Percentiles rank a stretch among this genome's conserved stretches.
Conservation (phyloP, 1,284 basidiomycete genomes). For the Acaromyces ingoldii region DNA sequence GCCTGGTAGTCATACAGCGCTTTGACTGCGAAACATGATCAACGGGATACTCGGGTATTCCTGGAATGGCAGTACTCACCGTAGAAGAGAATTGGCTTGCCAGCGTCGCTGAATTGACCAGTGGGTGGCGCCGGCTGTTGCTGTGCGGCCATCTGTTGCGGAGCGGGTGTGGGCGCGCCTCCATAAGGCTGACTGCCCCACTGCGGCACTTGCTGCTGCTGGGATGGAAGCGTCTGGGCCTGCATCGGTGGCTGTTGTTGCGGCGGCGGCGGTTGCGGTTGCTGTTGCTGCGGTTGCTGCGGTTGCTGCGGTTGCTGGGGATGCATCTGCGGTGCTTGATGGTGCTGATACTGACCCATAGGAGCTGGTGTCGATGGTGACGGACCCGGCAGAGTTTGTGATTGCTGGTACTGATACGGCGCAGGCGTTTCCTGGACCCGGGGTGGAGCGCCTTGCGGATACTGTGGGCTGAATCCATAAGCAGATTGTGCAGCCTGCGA, state of each 20-base stretch:
- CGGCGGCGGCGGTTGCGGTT: constrained; percentile 7
- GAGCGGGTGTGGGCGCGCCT: constrained; percentile 17
- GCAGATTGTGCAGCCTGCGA: too few species aligned
- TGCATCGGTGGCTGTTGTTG: constrained; percentile 15
- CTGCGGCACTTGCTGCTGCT: constrained; percentile 16
- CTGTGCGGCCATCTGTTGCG: constrained; percentile 50
- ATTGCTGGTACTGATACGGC: too few species aligned
- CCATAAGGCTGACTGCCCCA: not conserved
- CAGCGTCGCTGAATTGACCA: constrained; percentile 70
- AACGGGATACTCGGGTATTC: too few species aligned
- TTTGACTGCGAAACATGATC: too few species aligned
- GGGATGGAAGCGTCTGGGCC: constrained; percentile 12
- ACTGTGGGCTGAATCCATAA: too few species aligned
- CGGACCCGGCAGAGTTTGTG: too few species aligned
- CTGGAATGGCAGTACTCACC: too few species aligned
- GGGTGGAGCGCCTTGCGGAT: too few species aligned
- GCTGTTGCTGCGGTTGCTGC: constrained; percentile 32
- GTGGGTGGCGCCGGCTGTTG: constrained; percentile 55
- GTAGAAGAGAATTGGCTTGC: constrained; percentile 74
- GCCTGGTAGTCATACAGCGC: constrained; percentile 88
- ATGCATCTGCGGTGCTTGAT: constrained; percentile 33
- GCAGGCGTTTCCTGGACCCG: too few species aligned
- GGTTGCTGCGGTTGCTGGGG: constrained; percentile 25
- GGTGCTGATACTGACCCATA: too few species aligned
- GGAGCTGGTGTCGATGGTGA: too few species aligned